These are phyloP conservation scores for Hippophae tibetana DNA, from an alignment of 306 rosid genomes.

Conservation along the genomic window DNA sequence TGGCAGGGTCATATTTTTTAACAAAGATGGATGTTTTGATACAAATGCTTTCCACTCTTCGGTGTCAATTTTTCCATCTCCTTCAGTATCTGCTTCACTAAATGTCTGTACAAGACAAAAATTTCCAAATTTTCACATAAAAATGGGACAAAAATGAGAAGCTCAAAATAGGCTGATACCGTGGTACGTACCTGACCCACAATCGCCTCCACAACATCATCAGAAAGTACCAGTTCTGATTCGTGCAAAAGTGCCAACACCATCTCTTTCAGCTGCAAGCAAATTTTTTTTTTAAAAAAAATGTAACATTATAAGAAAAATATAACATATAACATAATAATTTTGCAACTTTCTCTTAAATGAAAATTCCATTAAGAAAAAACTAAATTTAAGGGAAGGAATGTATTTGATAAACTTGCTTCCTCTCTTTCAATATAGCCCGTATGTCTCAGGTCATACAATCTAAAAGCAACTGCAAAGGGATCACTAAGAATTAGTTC, in stretches of 20 bases:
- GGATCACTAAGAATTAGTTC: conserved; percentile 14
- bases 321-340: neutral
- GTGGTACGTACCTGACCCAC: conserved; percentile 58
- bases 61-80: conserved; percentile 79
- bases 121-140: neutral
- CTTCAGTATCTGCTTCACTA: conserved; percentile 59
- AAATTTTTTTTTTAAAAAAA: neutral
- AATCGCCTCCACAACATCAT: conserved; percentile 59
- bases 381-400: neutral
- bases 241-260: conserved; percentile 72
- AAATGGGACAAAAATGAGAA: neutral
- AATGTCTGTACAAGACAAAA: conserved; percentile 43
- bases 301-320: neutral
- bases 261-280: conserved; percentile 77
- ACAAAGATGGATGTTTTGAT: conserved; percentile 55
- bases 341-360: too few species aligned
- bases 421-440: conserved; percentile 81
- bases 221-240: conserved; percentile 70
- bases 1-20: conserved; percentile 87
- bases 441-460: conserved; percentile 74
- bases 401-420: conserved; percentile 28
- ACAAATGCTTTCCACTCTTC: conserved; percentile 91
- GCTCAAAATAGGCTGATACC: neutral
- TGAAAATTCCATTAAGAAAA: neutral
- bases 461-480: conserved; percentile 78